Base-by-base conservation (phyloP, 1,284 basidiomycete genomes). In the Austroboletus niveus region DNA sequence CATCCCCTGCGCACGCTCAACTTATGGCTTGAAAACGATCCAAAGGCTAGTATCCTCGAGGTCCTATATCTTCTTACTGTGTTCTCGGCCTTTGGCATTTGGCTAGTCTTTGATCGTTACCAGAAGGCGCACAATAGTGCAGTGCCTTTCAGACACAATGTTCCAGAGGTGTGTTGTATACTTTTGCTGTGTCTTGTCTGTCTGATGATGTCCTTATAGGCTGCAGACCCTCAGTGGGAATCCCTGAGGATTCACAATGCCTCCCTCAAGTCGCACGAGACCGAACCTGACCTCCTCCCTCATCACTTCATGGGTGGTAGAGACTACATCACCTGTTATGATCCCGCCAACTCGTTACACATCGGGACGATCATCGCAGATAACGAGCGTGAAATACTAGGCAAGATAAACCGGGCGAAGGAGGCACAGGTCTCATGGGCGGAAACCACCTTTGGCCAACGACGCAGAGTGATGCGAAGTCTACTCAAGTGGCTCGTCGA, bases 401-500 rank as follows among this genome's bases (percentile, higher is more conserved):
- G 64, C 31, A 94, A 94, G 69, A 89, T 98, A 55, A 56, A 65
- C 4, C 71, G 66, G 14, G 92, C 94, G 0, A 74, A 77, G 27
- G 62, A 69, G 0, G 92, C 94, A 1, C 93, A 95, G 64, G 70
- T 73, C 38, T 60, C 59, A 30, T 97, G 93, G 93, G 74, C 75
- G 10, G 62, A 77, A 14, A 91, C 87, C 15, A 81, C 82, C 0
- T 98, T 93, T 65, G 76, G 79, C 1, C 81, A 94, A 61, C 79
- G 96, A 24, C 76, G 88, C 62, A 81, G 85, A 56, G 85, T 98
- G 38, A 75, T 98, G 60, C 77, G 90, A 34, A 95, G 89, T 60
- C 69, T 99, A 60, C 79, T 92, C 60, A 87, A 88, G 56, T 99
- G 96, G 95, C 77, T 96, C 12, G 83, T 96, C 29, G 82, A 87